Evolutionary conservation across 1,139 yeast species (phyloP).

Genomic region (Taphrina wiesneri): DNA sequence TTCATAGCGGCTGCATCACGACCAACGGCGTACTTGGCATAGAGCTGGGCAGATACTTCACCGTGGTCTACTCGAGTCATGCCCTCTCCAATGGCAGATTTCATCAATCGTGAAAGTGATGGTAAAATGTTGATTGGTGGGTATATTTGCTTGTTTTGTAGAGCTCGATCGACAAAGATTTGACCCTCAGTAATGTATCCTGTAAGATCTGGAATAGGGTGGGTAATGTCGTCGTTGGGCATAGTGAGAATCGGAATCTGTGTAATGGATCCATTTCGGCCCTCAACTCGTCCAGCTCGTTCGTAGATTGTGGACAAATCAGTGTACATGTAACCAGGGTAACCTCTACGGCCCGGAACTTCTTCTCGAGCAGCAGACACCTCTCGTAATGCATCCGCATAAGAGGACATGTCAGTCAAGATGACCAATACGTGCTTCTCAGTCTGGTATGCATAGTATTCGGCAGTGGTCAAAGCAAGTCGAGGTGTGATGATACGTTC

Average conservation of each 20-base stretch:
- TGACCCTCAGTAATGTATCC: conserved; percentile 99
- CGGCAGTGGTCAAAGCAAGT: conserved; percentile 98
- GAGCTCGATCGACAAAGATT: conserved; percentile 94
- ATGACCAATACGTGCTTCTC: conserved; percentile 98
- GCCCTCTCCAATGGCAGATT: conserved; percentile 99
- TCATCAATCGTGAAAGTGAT: conserved; percentile 95
- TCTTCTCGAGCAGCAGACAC: conserved; percentile 99
- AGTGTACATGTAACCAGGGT: conserved; percentile 99
- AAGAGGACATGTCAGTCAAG: conserved; percentile 97
- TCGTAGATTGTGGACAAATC: conserved; percentile 98
- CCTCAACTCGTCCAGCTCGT: conserved; percentile 99
- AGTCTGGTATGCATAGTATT: conserved; percentile 96
- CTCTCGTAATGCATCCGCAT: conserved; percentile 99
- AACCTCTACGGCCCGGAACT: conserved; percentile 99
- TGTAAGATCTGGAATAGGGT: conserved; percentile 99
- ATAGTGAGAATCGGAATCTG: conserved; percentile 97
- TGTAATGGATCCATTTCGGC: conserved; percentile 98
- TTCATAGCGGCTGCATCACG: conserved; percentile 99
- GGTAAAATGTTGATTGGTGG: conserved; percentile 99
- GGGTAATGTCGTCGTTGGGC: conserved; percentile 99
- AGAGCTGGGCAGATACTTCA: conserved; percentile 97
- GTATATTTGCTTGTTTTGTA: conserved; percentile 91
- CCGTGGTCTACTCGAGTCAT: conserved; percentile 99
- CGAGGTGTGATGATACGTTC: conserved; percentile 99
- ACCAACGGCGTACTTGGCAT: conserved; percentile 99